Conservation (phyloP, 345 rosid species). For the Eucalyptus dawsonii region DNA sequence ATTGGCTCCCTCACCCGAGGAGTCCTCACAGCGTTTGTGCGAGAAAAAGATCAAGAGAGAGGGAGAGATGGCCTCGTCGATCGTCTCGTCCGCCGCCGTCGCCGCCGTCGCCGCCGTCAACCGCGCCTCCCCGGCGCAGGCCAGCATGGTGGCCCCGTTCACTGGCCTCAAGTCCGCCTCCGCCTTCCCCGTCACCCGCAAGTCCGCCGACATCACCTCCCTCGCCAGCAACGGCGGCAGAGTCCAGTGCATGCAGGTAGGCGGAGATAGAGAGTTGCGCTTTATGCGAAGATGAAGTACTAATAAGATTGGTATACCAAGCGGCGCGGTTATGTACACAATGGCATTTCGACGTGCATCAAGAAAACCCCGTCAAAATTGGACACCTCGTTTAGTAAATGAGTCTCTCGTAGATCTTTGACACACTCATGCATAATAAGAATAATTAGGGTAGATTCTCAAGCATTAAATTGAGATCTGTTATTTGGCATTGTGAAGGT, state of each 20-base stretch:
- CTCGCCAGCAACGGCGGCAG: slow-evolving; percentile 23
- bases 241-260: slow-evolving; percentile 16
- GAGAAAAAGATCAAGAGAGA: neutral
- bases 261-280: neutral
- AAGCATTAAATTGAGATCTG: neutral
- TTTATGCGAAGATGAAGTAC: neutral
- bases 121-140: slow-evolving; percentile 5
- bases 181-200: slow-evolving; percentile 13
- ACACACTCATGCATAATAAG: neutral
- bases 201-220: slow-evolving; percentile 12
- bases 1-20: neutral
- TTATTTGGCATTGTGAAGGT: neutral
- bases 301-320: neutral
- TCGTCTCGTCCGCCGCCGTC: slow-evolving; percentile 11
- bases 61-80: slow-evolving; percentile 15
- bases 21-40: neutral
- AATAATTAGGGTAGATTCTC: neutral
- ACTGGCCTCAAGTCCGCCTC: slow-evolving; percentile 18
- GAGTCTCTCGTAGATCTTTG: neutral
- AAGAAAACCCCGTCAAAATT: neutral
- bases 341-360: neutral
- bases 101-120: slow-evolving; percentile 9
- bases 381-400: neutral
- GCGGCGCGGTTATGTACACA: neutral
- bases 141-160: slow-evolving; percentile 26